Evolutionary conservation across 2,329 filamentous ascomycete species (phyloP), one percentile per base, ranked within the genome.

Genomic region (Lecanosticta acicola): DNA sequence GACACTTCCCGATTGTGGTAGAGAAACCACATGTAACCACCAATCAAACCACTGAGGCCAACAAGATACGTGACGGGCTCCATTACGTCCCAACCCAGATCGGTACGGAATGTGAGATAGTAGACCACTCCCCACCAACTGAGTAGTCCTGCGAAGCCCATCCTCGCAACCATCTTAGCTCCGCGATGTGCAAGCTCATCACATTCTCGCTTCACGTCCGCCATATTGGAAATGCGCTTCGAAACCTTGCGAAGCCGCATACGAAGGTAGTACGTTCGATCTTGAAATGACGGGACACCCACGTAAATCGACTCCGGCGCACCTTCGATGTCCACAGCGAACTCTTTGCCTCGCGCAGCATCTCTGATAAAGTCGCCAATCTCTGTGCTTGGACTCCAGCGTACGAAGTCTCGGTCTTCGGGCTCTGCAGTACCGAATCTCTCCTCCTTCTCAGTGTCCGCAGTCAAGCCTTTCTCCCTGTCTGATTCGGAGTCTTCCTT

Each of bases 281-380:
- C 89, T 50, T 83, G 80, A 75, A 95, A 96, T 38, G 83, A 88
- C 0, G 90, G 90, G 8, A 95, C 89, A 0, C 80, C 82, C 4
- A 95, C 83, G 13, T 81, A 78, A 55, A 95, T 83, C 56, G 88
- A 80, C 1, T 74, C 65, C 0, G 75, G 70, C 0, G 75, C 73
- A 0, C 87, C 87, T 62, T 94, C 85, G 46, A 96, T 87, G 43
- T 84, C 80, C 35, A 96, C 81, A 2, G 84, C 81, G 61, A 96
- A 95, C 61, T 94, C 87, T 44, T 86, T 81, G 0, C 86, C 87
- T 2, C 87, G 76, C 0, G 89, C 87, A 0, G 90, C 89, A 62
- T 96, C 90, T 7, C 88, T 81, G 54, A 96, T 93, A 61, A 96
- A 96, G 68, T 95, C 90, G 8, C 90, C 90, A 24, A 96, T 85